phyloP scores from a whole-genome alignment of 306 rosid genomes.

The Vigna unguiculata region DNA sequence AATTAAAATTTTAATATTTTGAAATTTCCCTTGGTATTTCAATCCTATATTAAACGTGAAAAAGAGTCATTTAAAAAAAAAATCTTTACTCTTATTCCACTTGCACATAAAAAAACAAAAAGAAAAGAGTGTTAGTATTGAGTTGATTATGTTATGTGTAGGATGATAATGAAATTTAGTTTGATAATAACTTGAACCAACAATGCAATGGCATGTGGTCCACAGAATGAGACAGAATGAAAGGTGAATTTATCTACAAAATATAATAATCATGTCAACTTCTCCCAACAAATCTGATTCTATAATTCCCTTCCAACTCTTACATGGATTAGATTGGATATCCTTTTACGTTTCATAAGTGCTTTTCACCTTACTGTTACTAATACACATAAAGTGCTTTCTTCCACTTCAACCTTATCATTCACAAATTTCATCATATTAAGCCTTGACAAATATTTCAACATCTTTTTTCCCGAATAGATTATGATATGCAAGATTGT shows the following conservation, averaged over 20 bases:
- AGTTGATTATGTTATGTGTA: too few relatives aligned
- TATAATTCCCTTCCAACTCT: background rate
- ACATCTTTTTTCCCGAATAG: background rate
- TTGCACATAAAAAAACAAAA: too few relatives aligned
- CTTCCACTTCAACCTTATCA: background rate
- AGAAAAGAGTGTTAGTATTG: too few relatives aligned
- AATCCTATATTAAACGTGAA: too few relatives aligned
- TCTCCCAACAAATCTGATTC: background rate
- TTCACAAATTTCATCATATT: background rate
- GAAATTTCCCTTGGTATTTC: too few relatives aligned
- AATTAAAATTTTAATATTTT: too few relatives aligned
- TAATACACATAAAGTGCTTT: background rate
- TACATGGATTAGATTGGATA: background rate
- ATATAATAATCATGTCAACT: background rate
- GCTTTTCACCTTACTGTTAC: background rate
- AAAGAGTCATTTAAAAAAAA: too few relatives aligned
- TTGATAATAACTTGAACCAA: background rate
- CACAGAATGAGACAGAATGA: background rate
- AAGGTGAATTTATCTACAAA: background rate
- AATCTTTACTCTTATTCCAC: too few relatives aligned
- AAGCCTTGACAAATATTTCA: too few relatives aligned
- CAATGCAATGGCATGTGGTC: background rate
- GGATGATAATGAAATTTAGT: too few relatives aligned
- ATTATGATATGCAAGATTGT: too few relatives aligned
- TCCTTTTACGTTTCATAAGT: background rate